A percentile compares a stretch with the other conserved stretches of the same genome.
phyloP scores from a whole-genome alignment of 768 basidiomycete species.

The Nevesoporus exiguus region DNA sequence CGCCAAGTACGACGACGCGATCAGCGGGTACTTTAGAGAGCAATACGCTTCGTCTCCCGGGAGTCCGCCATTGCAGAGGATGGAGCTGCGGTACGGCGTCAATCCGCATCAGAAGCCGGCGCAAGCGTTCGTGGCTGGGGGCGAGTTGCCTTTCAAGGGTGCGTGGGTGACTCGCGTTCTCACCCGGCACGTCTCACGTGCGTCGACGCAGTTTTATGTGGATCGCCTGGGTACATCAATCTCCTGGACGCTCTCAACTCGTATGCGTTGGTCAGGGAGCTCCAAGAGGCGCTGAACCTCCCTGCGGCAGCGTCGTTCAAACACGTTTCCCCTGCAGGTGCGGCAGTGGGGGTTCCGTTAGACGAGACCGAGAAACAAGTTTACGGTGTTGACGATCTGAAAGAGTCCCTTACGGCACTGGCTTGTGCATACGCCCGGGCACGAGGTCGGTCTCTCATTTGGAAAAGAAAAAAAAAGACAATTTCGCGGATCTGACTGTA shows the following conservation, averaged over 20 bases:
- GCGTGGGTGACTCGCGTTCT: not conserved
- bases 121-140: slow-evolving; percentile 88
- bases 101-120: slow-evolving; percentile 99
- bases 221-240: slow-evolving; percentile 98
- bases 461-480: not conserved
- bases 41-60: slow-evolving; percentile 90
- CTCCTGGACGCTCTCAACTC: slow-evolving; percentile 96
- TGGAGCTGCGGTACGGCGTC: slow-evolving; percentile 89
- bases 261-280: slow-evolving; percentile 91
- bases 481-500: slow-evolving; percentile 1
- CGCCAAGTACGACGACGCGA: slow-evolving; percentile 90
- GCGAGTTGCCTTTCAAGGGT: slow-evolving; percentile 94
- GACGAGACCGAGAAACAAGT: slow-evolving; percentile 86
- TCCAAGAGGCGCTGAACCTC: slow-evolving; percentile 79
- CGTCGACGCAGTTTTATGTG: slow-evolving; percentile 63
- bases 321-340: slow-evolving; percentile 98
- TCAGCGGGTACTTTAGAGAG: slow-evolving; percentile 93
- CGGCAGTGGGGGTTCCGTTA: slow-evolving; percentile 85
- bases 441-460: slow-evolving; percentile 53
- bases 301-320: slow-evolving; percentile 99
- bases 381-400: slow-evolving; percentile 94
- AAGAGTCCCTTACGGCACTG: slow-evolving; percentile 82
- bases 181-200: slow-evolving; percentile 4
- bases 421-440: slow-evolving; percentile 95
- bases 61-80: slow-evolving; percentile 73